Evolutionary conservation across 129 eudicot species (phyloP).

Genomic region (Pulicaria dysenterica): DNA sequence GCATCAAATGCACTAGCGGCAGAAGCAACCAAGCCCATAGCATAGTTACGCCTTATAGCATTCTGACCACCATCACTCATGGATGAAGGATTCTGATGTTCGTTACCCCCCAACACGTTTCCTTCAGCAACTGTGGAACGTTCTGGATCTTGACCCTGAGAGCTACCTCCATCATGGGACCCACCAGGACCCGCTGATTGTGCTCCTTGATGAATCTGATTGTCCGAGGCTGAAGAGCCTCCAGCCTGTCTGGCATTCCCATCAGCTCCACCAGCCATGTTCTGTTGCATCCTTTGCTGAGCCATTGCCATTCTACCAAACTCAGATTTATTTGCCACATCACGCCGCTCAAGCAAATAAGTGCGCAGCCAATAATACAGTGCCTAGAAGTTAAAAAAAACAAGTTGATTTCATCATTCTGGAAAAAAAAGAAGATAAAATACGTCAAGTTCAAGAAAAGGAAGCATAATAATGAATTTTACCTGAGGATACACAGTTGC

Average conservation of each 20-base stretch:
- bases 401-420: conserved; percentile 7
- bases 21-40: conserved; percentile 85
- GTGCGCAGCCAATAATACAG: conserved; percentile 99
- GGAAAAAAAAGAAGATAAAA: not conserved
- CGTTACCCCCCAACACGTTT: conserved; percentile 52
- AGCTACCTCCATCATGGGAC: conserved; percentile 69
- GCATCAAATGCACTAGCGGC: conserved; percentile 99
- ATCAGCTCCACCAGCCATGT: conserved; percentile 58
- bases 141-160: conserved; percentile 86
- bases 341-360: conserved; percentile 94
- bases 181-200: conserved; percentile 63
- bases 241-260: conserved; percentile 67
- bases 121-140: conserved; percentile 65
- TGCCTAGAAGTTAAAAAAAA: conserved; percentile 47
- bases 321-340: conserved; percentile 94
- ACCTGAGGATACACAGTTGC: conserved; percentile 95
- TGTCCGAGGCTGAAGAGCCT: conserved; percentile 57
- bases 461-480: not conserved
- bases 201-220: conserved; percentile 66
- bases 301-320: conserved; percentile 91
- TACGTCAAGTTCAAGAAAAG: conserved; percentile 2
- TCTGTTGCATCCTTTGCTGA: conserved; percentile 96
- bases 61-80: conserved; percentile 69
- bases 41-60: conserved; percentile 78
- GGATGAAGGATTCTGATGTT: conserved; percentile 64